These are phyloP conservation scores for Ettlia oleoabundans DNA, from an alignment of 139 green algal species.

Conservation along the genomic window DNA sequence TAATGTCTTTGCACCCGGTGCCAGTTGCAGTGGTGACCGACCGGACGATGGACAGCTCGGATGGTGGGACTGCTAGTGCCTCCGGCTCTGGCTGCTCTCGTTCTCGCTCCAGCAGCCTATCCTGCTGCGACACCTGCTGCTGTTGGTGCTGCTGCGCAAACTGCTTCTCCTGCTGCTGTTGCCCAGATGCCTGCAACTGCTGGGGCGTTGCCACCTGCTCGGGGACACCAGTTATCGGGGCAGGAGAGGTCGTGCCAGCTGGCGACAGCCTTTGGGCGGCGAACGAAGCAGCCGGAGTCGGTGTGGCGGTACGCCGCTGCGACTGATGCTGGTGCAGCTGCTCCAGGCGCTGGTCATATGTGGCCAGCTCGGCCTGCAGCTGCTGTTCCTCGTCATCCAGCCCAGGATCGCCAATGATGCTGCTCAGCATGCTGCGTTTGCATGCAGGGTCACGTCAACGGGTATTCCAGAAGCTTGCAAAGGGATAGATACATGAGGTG, in stretches of 20 bases:
- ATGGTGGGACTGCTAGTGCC: background rate
- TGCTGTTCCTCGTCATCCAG: background rate
- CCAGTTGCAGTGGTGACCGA: conserved; percentile 32
- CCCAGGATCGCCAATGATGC: conserved; percentile 9
- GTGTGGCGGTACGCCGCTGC: background rate
- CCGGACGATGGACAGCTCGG: conserved; percentile 34
- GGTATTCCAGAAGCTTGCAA: no score
- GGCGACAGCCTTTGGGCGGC: no score
- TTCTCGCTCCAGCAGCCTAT: background rate
- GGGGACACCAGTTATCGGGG: no score
- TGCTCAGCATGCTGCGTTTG: conserved; percentile 7
- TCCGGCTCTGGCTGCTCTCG: background rate
- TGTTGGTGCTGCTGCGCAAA: background rate
- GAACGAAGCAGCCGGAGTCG: background rate
- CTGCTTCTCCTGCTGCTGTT: background rate
- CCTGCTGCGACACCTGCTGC: background rate
- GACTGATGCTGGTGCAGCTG: background rate
- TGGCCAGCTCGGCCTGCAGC: conserved; percentile 26
- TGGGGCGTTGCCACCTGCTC: background rate
- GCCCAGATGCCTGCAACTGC: background rate
- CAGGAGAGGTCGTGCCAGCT: no score
- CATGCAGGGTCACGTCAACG: no score
- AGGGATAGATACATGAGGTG: no score
- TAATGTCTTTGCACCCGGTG: conserved; percentile 38
- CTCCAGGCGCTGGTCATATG: conserved; percentile 4